A percentile compares a stretch with the other conserved stretches of the same genome.
Evolutionary conservation across 2,329 filamentous ascomycete species (phyloP).

Genomic region (Cladorrhinum sp.): DNA sequence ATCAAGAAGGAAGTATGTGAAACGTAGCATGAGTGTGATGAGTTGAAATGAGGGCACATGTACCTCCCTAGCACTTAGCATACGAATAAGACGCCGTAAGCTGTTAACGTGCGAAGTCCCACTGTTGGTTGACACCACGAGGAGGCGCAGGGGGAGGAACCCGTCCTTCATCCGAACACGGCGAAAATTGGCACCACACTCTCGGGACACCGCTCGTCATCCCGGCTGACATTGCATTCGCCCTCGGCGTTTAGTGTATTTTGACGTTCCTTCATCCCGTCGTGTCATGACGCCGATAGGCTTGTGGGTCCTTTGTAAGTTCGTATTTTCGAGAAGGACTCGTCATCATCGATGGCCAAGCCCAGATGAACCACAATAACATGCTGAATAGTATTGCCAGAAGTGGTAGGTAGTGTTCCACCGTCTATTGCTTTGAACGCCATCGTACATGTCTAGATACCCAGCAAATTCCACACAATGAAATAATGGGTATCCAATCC

Average conservation of each 20-base stretch:
- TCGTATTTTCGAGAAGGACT: not conserved
- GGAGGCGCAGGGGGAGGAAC: not conserved
- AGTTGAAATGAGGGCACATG: not conserved
- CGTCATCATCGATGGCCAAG: not conserved
- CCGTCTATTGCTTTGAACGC: not conserved
- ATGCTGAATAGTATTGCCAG: no score
- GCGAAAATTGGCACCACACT: not conserved
- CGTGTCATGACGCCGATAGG: no score
- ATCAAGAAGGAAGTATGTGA: not conserved
- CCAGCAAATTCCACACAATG: not conserved
- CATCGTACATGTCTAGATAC: not conserved
- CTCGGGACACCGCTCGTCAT: not conserved
- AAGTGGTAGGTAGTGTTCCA: no score
- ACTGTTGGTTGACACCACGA: not conserved
- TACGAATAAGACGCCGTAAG: not conserved
- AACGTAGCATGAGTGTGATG: not conserved
- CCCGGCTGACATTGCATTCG: not conserved
- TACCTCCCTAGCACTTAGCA: not conserved
- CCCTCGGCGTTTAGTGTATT: not conserved
- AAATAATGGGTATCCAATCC: not conserved
- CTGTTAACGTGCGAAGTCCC: not conserved
- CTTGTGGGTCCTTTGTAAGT: not conserved
- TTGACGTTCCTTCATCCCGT: not conserved
- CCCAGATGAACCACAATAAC: no score
- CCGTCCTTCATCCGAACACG: not conserved